phyloP scores from a whole-genome alignment of 176 grass and related monocot genomes.

The Juncus effusus region DNA sequence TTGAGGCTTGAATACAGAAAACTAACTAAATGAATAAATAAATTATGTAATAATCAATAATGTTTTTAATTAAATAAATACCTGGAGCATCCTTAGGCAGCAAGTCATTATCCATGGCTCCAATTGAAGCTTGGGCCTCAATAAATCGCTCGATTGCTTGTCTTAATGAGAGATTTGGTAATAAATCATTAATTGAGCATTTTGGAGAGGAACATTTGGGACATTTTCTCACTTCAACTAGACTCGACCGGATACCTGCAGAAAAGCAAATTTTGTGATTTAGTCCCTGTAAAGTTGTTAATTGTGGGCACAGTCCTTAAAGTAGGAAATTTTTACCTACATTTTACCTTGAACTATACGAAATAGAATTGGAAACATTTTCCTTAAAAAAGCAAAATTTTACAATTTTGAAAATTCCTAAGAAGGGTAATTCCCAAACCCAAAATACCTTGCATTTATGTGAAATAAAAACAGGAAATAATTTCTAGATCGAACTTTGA shows the following conservation, averaged over 20 bases:
- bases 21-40: too few relatives aligned
- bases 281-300: neutral
- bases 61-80: too few relatives aligned
- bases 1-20: too few relatives aligned
- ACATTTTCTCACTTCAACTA: slow-evolving; percentile 36
- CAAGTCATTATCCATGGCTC: slow-evolving; percentile 26
- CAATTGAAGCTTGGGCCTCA: slow-evolving; percentile 35
- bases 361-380: neutral
- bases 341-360: neutral
- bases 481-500: too few relatives aligned
- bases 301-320: neutral
- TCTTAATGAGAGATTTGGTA: slow-evolving; percentile 51
- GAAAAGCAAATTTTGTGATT: neutral
- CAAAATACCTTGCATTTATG: too few relatives aligned
- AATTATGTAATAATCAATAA: too few relatives aligned
- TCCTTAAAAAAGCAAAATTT: neutral
- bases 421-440: too few relatives aligned
- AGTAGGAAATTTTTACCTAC: neutral
- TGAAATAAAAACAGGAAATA: too few relatives aligned
- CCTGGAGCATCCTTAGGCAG: slow-evolving; percentile 42
- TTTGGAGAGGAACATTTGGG: slow-evolving; percentile 44
- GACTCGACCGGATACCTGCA: slow-evolving; percentile 40
- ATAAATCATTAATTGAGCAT: slow-evolving; percentile 37
- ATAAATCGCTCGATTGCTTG: slow-evolving; percentile 51
- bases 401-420: too few relatives aligned